phyloP scores from a whole-genome alignment of 2,329 filamentous ascomycete genomes.

The Colletotrichum tropicicola region DNA sequence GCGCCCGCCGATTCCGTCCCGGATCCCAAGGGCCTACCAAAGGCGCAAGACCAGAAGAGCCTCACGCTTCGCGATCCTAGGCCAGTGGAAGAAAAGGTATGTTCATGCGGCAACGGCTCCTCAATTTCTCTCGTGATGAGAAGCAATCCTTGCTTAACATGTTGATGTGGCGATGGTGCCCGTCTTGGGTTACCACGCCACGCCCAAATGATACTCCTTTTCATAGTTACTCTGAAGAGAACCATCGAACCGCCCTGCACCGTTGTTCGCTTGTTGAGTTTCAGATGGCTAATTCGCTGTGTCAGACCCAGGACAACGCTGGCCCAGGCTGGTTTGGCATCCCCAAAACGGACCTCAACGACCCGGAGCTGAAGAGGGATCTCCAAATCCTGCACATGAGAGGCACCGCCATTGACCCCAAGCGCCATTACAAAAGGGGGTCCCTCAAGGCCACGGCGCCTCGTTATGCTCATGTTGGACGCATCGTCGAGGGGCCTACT shows the following conservation, averaged over 20 bases:
- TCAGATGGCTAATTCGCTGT: background rate
- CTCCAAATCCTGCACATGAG: conserved; percentile 91
- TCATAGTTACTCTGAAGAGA: conserved; percentile 79
- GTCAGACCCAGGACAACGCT: conserved; percentile 61
- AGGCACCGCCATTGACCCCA: conserved; percentile 81
- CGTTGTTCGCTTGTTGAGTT: background rate
- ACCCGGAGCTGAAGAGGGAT: conserved; percentile 86
- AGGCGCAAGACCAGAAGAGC: conserved; percentile 10
- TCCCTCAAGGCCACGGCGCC: conserved; percentile 75
- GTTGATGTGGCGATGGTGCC: conserved; percentile 41
- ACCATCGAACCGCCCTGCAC: too few species aligned
- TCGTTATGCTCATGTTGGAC: conserved; percentile 88
- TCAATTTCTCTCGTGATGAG: conserved; percentile 46
- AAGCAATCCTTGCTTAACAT: conserved; percentile 41
- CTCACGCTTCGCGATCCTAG: conserved; percentile 27
- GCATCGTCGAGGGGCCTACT: conserved; percentile 86
- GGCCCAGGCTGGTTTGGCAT: conserved; percentile 89
- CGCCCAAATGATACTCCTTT: conserved; percentile 66
- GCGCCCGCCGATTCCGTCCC: background rate
- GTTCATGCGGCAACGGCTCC: background rate
- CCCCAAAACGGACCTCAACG: conserved; percentile 83
- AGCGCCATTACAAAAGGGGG: conserved; percentile 92
- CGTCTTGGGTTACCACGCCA: conserved; percentile 54
- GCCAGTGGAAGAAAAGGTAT: conserved; percentile 18
- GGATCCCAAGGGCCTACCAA: conserved; percentile 3